Evolutionary conservation across 257 asterid species (phyloP).

Genomic region (Agastache rugosa): DNA sequence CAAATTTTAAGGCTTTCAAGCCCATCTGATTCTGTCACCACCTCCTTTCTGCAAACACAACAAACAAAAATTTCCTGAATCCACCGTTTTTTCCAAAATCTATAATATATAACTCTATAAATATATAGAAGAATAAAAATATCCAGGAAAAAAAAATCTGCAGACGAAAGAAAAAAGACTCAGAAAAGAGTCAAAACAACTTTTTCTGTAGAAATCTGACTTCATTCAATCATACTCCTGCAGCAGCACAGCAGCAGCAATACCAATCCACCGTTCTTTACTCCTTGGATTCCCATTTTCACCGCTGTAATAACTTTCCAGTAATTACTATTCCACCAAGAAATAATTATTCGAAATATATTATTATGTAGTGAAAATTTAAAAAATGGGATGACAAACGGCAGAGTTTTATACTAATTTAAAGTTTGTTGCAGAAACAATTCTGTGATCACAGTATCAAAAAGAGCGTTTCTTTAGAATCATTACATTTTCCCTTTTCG

Average conservation of each 20-base stretch:
- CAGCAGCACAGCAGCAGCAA: conserved; percentile 31
- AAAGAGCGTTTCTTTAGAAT: conserved; percentile 17
- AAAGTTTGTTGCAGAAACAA: conserved; percentile 27
- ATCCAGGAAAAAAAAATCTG: background rate
- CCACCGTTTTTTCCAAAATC: background rate
- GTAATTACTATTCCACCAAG: conserved; percentile 10
- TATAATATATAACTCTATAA: background rate
- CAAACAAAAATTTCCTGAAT: background rate
- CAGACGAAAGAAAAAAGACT: background rate
- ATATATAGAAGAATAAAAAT: background rate
- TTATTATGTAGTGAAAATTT: background rate
- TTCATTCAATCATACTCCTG: conserved; percentile 35
- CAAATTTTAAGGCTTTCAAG: background rate
- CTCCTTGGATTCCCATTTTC: conserved; percentile 35
- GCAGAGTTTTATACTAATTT: background rate
- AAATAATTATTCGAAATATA: background rate
- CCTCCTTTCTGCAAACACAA: conserved; percentile 28
- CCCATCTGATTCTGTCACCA: conserved; percentile 28
- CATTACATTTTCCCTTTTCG: conserved; percentile 1
- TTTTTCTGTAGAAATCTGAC: conserved; percentile 31
- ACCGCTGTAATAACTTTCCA: conserved; percentile 15
- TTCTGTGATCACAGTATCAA: conserved; percentile 30
- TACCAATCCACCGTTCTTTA: conserved; percentile 21
- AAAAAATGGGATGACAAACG: conserved; percentile 17
- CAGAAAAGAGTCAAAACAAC: conserved; percentile 8